Conservation (phyloP, 345 rosid species). For the Salix brachista region DNA sequence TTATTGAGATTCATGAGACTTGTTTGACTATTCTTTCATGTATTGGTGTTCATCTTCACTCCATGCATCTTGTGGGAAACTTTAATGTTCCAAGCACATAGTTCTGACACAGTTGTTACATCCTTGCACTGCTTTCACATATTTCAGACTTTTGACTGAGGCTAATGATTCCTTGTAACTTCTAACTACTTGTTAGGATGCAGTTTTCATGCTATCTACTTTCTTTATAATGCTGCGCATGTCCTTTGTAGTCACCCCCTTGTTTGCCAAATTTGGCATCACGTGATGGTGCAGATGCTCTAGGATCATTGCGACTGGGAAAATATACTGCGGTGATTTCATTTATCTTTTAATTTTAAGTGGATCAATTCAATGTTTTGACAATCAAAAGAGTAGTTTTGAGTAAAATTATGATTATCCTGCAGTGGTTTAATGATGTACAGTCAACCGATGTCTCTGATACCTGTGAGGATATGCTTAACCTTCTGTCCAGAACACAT, state of each 20-base stretch:
- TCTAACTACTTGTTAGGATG: background rate
- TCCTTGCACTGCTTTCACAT: background rate
- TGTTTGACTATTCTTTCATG: no score
- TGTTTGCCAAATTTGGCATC: constrained; percentile 65
- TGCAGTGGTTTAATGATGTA: constrained; percentile 94
- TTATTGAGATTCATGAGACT: no score
- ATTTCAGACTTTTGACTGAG: background rate
- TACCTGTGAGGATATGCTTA: constrained; percentile 67
- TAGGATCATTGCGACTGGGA: constrained; percentile 69
- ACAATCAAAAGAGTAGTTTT: background rate
- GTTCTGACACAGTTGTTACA: background rate
- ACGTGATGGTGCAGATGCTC: constrained; percentile 30
- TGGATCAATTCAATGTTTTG: background rate
- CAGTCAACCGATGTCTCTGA: constrained; percentile 64
- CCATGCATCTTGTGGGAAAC: no score
- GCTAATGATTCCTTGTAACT: background rate
- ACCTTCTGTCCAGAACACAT: constrained; percentile 51
- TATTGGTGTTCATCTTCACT: no score
- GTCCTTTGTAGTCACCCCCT: constrained; percentile 52
- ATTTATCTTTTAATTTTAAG: constrained; percentile 18
- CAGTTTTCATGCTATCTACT: background rate
- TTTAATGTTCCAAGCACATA: background rate
- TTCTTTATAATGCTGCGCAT: background rate
- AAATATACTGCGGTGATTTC: constrained; percentile 58
- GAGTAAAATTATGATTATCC: constrained; percentile 6